Percentiles rank a stretch among this genome's conserved stretches.
phyloP scores from a whole-genome alignment of 257 asterid species.

The Vinca minor region DNA sequence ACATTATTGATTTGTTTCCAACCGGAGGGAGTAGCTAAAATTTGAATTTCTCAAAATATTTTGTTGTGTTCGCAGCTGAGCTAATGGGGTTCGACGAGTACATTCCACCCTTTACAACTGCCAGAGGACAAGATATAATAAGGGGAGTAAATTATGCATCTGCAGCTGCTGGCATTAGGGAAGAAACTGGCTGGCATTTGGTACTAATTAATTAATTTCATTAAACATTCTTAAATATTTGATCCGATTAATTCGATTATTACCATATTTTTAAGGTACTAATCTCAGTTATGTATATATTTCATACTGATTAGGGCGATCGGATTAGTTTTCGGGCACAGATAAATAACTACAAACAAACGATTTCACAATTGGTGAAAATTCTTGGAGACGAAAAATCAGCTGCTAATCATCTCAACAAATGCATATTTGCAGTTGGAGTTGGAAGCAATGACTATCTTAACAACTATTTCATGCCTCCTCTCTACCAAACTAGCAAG shows the following conservation, averaged over 20 bases:
- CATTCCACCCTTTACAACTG: conserved; percentile 49
- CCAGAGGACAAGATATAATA: conserved; percentile 49
- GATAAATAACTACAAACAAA: conserved; percentile 8
- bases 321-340: conserved; percentile 18
- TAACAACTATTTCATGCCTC: conserved; percentile 52
- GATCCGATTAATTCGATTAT: background rate
- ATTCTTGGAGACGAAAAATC: conserved; percentile 24
- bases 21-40: too few species aligned
- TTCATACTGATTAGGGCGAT: conserved; percentile 18
- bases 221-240: background rate
- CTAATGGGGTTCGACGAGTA: conserved; percentile 52
- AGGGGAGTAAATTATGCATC: conserved; percentile 77
- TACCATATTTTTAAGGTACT: background rate
- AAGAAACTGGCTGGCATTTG: conserved; percentile 76
- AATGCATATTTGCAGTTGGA: conserved; percentile 42
- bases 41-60: too few species aligned
- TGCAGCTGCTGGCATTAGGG: conserved; percentile 80
- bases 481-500: conserved; percentile 28
- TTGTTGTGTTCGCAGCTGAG: conserved; percentile 42
- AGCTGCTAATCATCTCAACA: conserved; percentile 27
- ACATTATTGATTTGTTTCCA: too few species aligned
- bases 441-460: conserved; percentile 60
- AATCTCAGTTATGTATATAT: background rate
- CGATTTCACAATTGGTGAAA: conserved; percentile 1
- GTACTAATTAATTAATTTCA: conserved; percentile 26